Evolutionary conservation across 176 grass and related monocot genomes (phyloP).

Genomic region (Microstegium vimineum): DNA sequence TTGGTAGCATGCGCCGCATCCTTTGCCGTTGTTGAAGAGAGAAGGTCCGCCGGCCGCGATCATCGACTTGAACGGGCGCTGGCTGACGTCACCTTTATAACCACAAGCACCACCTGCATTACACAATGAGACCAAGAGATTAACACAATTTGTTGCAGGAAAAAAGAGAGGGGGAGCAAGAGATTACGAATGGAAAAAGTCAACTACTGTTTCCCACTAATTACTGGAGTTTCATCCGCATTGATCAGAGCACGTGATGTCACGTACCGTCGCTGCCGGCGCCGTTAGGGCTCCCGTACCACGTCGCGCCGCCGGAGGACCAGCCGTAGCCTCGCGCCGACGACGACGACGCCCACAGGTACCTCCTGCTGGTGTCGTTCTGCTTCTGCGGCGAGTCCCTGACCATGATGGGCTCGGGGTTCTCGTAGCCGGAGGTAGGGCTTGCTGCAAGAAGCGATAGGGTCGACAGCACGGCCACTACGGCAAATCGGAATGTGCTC

Average conservation of each 20-base stretch:
- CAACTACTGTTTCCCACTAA: too few species aligned
- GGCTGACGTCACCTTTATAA: slow-evolving; percentile 48
- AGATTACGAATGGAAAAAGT: too few species aligned
- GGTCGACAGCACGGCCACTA: background rate
- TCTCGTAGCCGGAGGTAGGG: slow-evolving; percentile 1
- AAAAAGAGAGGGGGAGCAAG: too few species aligned
- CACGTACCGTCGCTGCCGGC: slow-evolving; percentile 53
- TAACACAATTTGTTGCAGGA: too few species aligned
- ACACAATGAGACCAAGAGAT: too few species aligned
- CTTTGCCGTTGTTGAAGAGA: slow-evolving; percentile 66
- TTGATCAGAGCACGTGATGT: background rate
- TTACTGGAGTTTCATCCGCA: too few species aligned
- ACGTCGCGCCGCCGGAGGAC: slow-evolving; percentile 68
- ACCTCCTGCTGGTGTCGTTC: slow-evolving; percentile 6
- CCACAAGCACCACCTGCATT: slow-evolving; percentile 73
- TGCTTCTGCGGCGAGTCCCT: background rate
- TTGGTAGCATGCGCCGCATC: slow-evolving; percentile 82
- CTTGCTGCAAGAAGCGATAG: slow-evolving; percentile 11
- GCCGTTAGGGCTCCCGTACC: slow-evolving; percentile 70
- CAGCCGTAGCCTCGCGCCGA: slow-evolving; percentile 23
- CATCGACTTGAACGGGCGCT: slow-evolving; percentile 55
- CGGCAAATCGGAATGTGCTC: background rate
- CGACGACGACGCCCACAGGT: background rate
- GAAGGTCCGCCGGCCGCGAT: slow-evolving; percentile 52
- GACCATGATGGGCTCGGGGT: background rate